Base-by-base conservation (phyloP, 208 protist genomes). In the Leishmania amazonensis region DNA sequence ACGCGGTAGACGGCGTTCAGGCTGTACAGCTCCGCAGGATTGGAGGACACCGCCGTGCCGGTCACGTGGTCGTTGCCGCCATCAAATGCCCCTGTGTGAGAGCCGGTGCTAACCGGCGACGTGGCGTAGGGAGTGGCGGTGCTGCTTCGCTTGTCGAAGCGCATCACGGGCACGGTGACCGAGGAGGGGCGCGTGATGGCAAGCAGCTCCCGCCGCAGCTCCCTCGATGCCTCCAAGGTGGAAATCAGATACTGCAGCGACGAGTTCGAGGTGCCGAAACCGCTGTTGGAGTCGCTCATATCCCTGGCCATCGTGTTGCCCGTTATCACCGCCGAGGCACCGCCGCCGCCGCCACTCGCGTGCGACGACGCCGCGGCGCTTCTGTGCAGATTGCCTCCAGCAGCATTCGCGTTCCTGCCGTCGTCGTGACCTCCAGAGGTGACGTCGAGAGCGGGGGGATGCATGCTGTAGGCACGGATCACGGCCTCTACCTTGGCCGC, bases 1-100 rank as follows among this genome's bases (percentile, higher is more conserved):
- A 85, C 78, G 47, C 91, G 91, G 73, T 90, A 82, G 64, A 95
- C 35, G 15, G 88, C 89, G 73, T 95, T 95, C 13, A 80, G 28
- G 57, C 65, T 62, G 81, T 82, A 91, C 40, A 88, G 74, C 70
- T 93, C 91, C 31, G 71, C 57, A 15, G 88, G 72, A 40, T 77
- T 83, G 17, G 72, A 53, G 35, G 79, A 71, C 11, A 79, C 76
- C 2, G 64, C n/a, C 4, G 79, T 65, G 75, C 31, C 19, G 21
- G 75, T 19, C 19, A 47, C 49, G 40, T 54, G 58, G 24, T 58
- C 53, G 65, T 19, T 60, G 75, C 19, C 53, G 40, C 64, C 64
- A 21, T 35, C 42, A 31, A 17, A 15, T 40, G 65, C 40, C 65
- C 65, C 65, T 72, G 38, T 13, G 19, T 49, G 38, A 49, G 38